Conservation (phyloP, 2,329 filamentous ascomycete species). For the Zymoseptoria crescenta region DNA sequence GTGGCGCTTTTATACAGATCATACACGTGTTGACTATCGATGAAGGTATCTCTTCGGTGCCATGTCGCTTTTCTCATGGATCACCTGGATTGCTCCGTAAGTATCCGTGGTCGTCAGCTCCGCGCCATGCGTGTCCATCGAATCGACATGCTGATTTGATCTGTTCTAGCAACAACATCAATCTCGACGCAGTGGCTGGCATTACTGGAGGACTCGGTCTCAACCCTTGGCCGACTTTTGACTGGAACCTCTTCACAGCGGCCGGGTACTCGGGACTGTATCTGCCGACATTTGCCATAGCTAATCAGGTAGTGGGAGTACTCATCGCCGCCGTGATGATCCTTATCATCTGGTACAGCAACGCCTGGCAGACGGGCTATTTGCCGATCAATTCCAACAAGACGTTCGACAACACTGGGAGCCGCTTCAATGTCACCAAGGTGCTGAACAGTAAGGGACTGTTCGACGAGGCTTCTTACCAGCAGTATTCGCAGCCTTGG, state of each 20-base stretch:
- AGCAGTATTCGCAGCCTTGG: slow-evolving; percentile 64
- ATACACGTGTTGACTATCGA: background rate
- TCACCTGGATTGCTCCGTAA: slow-evolving; percentile 7
- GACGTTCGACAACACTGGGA: slow-evolving; percentile 76
- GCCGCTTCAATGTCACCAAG: slow-evolving; percentile 69
- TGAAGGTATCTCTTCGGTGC: slow-evolving; percentile 2
- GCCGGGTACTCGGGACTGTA: slow-evolving; percentile 54
- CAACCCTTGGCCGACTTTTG: slow-evolving; percentile 57
- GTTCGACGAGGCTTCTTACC: slow-evolving; percentile 68
- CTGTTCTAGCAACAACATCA: slow-evolving; percentile 3
- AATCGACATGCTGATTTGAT: background rate
- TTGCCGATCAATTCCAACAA: slow-evolving; percentile 76
- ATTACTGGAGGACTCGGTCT: slow-evolving; percentile 5
- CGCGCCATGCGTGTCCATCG: background rate
- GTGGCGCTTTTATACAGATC: background rate
- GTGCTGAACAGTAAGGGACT: slow-evolving; percentile 68
- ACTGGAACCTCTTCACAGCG: slow-evolving; percentile 71
- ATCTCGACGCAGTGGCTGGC: slow-evolving; percentile 3
- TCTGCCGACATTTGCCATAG: slow-evolving; percentile 29
- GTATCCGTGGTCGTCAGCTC: background rate
- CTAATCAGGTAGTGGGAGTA: slow-evolving; percentile 58
- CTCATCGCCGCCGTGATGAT: slow-evolving; percentile 19
- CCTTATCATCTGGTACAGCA: slow-evolving; percentile 49
- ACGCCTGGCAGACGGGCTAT: slow-evolving; percentile 70
- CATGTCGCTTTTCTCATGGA: slow-evolving; percentile 7